Evolutionary conservation across 1,139 yeast genomes (phyloP), one percentile per base, ranked within the genome.

Genomic region (Kluyveromyces sp.): DNA sequence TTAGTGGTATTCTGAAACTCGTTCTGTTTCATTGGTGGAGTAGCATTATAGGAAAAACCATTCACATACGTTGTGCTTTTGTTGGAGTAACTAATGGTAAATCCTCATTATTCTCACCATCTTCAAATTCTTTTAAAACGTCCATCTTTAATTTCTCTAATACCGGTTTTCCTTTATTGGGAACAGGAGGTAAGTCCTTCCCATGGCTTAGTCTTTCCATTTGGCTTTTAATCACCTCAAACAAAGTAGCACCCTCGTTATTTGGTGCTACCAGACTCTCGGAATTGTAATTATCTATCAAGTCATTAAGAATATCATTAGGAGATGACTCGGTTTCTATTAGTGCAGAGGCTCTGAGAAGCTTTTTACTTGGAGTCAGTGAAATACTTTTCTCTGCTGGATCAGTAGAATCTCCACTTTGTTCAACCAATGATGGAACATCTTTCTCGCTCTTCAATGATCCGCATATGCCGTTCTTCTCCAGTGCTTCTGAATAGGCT

Each of bases 11-110:
- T 34, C n/a, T 30, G 28, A 34, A 41, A 41, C 31, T 34, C 37
- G 3, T 41, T 27, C 26, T 35, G 40, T 26, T 42, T 42, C 45
- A 41, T 47, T 10, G 50, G 50, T 27, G 47, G 50, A 6, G 50
- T 47, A 35, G 43, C 50, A 29, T 47, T 47, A 42, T 45, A 47
- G 4, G 47, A 44, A 35, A 47, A 47, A 36, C n/a, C 42, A n/a
- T 45, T 47, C 29, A 43, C 39, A 26, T 29, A 38, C 36, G 43
- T 44, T 27, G 45, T 42, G 10, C 40, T 34, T 29, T 28, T 41
- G 34, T 25, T 39, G n/a, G 43, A 4, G 43, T 41, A 6, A 34
- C 43, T 8, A 34, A 28, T 2, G 43, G 43, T 7, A 34, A 4
- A 34, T 26, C 30, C 28, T 40, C 42, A 4, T 38, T 34, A 27